These are phyloP conservation scores for Diversispora eburnea DNA, from an alignment of 192 early-diverging fungal genomes.

Conservation along the genomic window DNA sequence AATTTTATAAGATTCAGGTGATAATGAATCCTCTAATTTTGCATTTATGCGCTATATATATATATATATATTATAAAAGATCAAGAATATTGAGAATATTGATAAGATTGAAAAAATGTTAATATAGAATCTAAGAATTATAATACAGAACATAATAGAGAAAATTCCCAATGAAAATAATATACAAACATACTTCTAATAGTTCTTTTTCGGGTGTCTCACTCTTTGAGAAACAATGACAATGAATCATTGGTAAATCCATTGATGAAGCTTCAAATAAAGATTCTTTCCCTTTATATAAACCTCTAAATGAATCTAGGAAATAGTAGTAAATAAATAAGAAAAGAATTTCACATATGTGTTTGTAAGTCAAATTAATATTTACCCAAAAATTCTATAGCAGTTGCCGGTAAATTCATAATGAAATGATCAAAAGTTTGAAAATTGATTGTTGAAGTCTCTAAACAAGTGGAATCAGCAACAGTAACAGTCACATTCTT, in stretches of 20 bases:
- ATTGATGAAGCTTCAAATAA: conserved; percentile 38
- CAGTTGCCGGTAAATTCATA: conserved; percentile 97
- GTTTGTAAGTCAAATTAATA: background rate
- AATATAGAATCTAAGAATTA: conserved; percentile 31
- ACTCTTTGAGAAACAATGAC: conserved; percentile 90
- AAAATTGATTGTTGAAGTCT: conserved; percentile 30
- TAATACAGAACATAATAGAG: conserved; percentile 13
- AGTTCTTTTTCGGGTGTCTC: conserved; percentile 65
- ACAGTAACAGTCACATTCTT: conserved; percentile 29
- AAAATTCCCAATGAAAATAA: too few relatives aligned
- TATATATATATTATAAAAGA: conserved; percentile 14
- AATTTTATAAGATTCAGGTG: conserved; percentile 39
- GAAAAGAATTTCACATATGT: conserved; percentile 1
- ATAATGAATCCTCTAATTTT: conserved; percentile 49
- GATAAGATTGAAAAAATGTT: too few relatives aligned
- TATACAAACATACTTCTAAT: conserved; percentile 45
- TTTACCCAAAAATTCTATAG: conserved; percentile 89
- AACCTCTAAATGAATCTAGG: conserved; percentile 83
- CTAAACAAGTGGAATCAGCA: conserved; percentile 19
- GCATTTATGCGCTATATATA: conserved; percentile 46
- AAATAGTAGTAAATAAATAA: background rate
- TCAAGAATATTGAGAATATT: background rate
- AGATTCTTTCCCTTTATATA: conserved; percentile 56
- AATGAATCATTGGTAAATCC: conserved; percentile 84
- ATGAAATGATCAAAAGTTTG: conserved; percentile 90